phyloP scores from a whole-genome alignment of 805 yeast genomes.

The Zygotorulaspora danielsina region DNA sequence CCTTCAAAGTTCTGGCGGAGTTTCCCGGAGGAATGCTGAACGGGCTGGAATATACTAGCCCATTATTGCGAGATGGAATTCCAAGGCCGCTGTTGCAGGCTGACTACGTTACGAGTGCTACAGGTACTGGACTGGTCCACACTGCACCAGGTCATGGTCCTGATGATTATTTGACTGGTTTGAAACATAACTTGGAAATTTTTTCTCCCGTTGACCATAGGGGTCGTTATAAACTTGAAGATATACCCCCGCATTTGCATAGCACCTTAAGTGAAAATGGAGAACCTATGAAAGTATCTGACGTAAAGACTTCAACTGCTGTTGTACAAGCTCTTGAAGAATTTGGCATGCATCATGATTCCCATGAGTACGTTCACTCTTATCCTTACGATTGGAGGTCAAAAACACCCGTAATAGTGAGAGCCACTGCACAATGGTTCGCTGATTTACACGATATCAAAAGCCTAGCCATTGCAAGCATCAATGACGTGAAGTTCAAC shows the following conservation, averaged over 20 bases:
- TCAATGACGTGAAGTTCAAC: conserved; percentile 60
- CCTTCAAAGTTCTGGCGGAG: conserved; percentile 18
- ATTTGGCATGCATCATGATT: conserved; percentile 43
- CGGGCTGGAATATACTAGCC: conserved; percentile 50
- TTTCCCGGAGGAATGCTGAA: conserved; percentile 44
- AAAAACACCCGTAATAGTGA: conserved; percentile 86
- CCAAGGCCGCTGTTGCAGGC: conserved; percentile 67
- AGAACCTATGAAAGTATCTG: conserved; percentile 48
- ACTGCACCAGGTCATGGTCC: conserved; percentile 98
- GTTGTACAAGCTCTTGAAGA: conserved; percentile 44
- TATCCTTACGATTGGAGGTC: conserved; percentile 98
- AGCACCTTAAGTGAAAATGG: conserved; percentile 10
- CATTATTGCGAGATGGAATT: conserved; percentile 39
- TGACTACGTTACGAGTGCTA: conserved; percentile 68
- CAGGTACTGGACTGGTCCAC: conserved; percentile 96
- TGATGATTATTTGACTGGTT: conserved; percentile 80
- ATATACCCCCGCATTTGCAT: conserved; percentile 34
- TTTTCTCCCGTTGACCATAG: conserved; percentile 74
- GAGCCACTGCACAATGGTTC: conserved; percentile 97
- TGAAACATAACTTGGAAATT: conserved; percentile 50
- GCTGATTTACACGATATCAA: conserved; percentile 78
- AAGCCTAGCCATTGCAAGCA: conserved; percentile 51
- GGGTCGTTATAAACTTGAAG: conserved; percentile 59
- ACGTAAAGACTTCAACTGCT: conserved; percentile 45
- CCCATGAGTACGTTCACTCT: conserved; percentile 62